Base-by-base conservation (phyloP, 345 rosid species). In the Salix exigua region DNA sequence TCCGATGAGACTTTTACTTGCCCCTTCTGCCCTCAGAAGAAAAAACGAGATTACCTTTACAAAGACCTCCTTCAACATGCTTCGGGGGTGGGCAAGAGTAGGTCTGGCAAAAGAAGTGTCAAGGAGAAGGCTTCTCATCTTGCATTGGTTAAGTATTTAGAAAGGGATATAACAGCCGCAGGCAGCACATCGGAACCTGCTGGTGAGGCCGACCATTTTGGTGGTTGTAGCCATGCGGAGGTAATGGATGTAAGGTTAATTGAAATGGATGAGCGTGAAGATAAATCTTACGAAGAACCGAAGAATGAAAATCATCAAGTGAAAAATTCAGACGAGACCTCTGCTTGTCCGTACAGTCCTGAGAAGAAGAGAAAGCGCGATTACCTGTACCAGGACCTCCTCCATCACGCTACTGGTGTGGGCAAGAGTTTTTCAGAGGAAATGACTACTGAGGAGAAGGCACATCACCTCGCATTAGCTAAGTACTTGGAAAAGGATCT, bases 381-480 rank as follows among this genome's bases (percentile, higher is more conserved):
- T 73, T 95, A 89, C 80, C 82, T 76, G 25, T 91, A 89, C 71
- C 79, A 73, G 37, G 97, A 93, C 72, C 89, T 96, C 76, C 92
- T 92, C 74, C 99, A 96, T 73, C 99, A 96, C 88, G 99, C 98
- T 75, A 89, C 93, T 51, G 99, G 95, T 50, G 98, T 96, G 78
- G 98, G 97, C 70, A 86, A 85, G 65, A 96, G 99, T 78, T 40
- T 64, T 14, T 94, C 97, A 7, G 84, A 82, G 53, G 93, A 93
- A 82, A 82, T 98, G 79, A 89, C 88, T 66, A 74, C 81, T 5
- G 89, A 88, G 72, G 94, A 87, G 82, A 96, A 89, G 82, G 98
- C 94, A 14, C 85, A 82, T 80, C 99, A 96, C 87, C 86, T 90
- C 53, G 98, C 99, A 70, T 84, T 96, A 73, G 88, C 82, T 42